These are phyloP conservation scores for Fraxinus cuspidata DNA, from an alignment of 257 asterid genomes.

Conservation along the genomic window DNA sequence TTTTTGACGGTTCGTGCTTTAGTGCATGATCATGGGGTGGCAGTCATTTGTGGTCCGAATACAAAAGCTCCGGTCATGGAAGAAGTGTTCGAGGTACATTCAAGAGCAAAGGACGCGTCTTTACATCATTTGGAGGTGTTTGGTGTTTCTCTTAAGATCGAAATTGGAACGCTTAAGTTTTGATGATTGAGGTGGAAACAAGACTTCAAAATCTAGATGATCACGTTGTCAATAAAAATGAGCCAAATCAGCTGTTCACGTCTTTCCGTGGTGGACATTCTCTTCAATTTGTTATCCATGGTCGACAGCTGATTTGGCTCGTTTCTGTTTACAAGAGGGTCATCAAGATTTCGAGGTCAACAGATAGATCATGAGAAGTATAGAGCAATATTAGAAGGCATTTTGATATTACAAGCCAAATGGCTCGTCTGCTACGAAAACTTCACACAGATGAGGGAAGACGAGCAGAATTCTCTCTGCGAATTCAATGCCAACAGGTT, in stretches of 20 bases:
- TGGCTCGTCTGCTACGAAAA: background rate
- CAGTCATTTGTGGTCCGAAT: slow-evolving; percentile 25
- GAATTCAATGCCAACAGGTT: background rate
- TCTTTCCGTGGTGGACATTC: background rate
- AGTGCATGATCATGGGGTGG: slow-evolving; percentile 37
- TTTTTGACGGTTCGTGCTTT: background rate
- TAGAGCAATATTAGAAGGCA: background rate
- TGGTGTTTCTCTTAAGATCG: slow-evolving; percentile 55
- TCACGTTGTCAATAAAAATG: background rate
- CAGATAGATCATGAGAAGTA: background rate
- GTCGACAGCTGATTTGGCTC: background rate
- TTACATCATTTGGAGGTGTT: slow-evolving; percentile 85
- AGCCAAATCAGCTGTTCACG: background rate
- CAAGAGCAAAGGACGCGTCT: slow-evolving; percentile 79
- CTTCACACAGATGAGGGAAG: background rate
- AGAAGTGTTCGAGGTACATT: slow-evolving; percentile 60
- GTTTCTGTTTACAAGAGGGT: background rate
- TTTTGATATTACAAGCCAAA: background rate
- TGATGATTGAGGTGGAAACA: slow-evolving; percentile 34
- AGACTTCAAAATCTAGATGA: background rate
- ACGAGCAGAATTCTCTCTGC: background rate
- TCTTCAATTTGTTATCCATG: background rate
- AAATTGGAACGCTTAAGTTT: slow-evolving; percentile 44
- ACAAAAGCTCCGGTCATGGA: slow-evolving; percentile 45
- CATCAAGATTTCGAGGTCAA: background rate